Evolutionary conservation across 2,329 filamentous ascomycete species (phyloP).

Genomic region (Xylariomycetidae sp.): DNA sequence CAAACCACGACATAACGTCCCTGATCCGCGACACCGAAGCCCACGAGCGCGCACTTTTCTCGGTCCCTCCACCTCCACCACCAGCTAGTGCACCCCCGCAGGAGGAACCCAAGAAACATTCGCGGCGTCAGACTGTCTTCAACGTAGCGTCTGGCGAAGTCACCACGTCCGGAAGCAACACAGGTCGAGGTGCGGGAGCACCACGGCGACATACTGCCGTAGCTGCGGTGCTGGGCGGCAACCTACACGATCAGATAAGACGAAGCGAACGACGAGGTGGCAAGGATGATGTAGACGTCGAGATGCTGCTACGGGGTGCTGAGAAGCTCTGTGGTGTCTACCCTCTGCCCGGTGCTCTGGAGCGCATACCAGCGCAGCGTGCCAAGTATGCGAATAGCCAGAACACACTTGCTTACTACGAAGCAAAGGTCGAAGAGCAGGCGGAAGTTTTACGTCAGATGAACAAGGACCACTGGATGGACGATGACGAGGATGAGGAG

Average conservation of each 20-base stretch:
- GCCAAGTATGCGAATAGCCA: constrained; percentile 64
- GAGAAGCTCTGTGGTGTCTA: constrained; percentile 90
- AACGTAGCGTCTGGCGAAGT: constrained; percentile 59
- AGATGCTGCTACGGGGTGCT: constrained; percentile 75
- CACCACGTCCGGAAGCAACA: constrained; percentile 45
- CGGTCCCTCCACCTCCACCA: constrained; percentile 66
- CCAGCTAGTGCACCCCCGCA: constrained; percentile 37
- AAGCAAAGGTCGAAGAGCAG: constrained; percentile 73
- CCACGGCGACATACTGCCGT: constrained; percentile 75
- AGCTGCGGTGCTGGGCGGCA: constrained; percentile 78
- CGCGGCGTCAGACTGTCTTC: constrained; percentile 58
- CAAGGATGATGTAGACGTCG: constrained; percentile 75
- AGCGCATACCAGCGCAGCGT: constrained; percentile 68
- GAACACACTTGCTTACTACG: constrained; percentile 73
- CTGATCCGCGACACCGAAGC: constrained; percentile 92
- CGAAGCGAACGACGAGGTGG: constrained; percentile 43
- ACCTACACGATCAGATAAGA: constrained; percentile 76
- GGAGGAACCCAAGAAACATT: constrained; percentile 41
- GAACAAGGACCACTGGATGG: constrained; percentile 57
- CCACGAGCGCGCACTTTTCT: constrained; percentile 93
- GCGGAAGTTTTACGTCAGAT: constrained; percentile 65
- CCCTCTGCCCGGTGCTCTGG: constrained; percentile 69
- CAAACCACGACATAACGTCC: constrained; percentile 84
- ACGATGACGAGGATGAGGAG: constrained; percentile 47
- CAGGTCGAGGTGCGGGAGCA: constrained; percentile 38